Conservation (phyloP, 345 rosid species). For the Eucalyptus cloeziana region DNA sequence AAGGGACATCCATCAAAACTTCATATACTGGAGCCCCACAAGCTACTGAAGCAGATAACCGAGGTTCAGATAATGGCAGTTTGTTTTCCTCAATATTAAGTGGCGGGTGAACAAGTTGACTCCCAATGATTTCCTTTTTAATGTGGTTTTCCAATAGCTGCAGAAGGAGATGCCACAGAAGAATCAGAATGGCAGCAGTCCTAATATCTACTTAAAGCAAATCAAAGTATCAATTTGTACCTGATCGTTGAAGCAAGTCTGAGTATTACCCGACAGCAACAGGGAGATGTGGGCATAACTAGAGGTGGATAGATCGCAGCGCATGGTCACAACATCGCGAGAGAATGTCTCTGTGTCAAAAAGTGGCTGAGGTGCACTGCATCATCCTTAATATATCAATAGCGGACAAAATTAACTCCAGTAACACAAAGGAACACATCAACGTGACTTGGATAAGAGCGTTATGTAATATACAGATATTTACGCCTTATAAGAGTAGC, state of each 20-base stretch:
- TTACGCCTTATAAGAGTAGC: not conserved
- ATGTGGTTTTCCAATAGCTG: slow-evolving; percentile 42
- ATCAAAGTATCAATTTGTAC: not conserved
- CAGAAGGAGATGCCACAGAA: not conserved
- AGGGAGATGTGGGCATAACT: slow-evolving; percentile 34
- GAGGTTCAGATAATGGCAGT: slow-evolving; percentile 16
- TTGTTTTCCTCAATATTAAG: slow-evolving; percentile 7
- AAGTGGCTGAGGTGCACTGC: slow-evolving; percentile 38
- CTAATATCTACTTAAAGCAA: not conserved
- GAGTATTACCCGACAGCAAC: slow-evolving; percentile 42
- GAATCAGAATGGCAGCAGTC: not conserved
- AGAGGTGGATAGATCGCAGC: slow-evolving; percentile 35
- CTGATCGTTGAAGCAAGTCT: slow-evolving; percentile 41
- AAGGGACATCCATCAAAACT: slow-evolving; percentile 34
- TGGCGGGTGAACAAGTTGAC: slow-evolving; percentile 14
- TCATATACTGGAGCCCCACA: slow-evolving; percentile 43
- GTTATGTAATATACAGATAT: not conserved
- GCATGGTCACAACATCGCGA: slow-evolving; percentile 47
- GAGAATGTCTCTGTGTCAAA: slow-evolving; percentile 37
- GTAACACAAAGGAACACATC: not conserved
- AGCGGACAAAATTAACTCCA: not conserved
- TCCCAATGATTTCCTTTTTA: slow-evolving; percentile 27
- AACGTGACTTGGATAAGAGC: not conserved
- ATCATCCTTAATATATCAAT: not conserved
- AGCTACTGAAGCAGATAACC: slow-evolving; percentile 35